Percentiles rank a stretch among this genome's conserved stretches.
Evolutionary conservation across 768 basidiomycete species (phyloP).

Genomic region (Imleria badia): DNA sequence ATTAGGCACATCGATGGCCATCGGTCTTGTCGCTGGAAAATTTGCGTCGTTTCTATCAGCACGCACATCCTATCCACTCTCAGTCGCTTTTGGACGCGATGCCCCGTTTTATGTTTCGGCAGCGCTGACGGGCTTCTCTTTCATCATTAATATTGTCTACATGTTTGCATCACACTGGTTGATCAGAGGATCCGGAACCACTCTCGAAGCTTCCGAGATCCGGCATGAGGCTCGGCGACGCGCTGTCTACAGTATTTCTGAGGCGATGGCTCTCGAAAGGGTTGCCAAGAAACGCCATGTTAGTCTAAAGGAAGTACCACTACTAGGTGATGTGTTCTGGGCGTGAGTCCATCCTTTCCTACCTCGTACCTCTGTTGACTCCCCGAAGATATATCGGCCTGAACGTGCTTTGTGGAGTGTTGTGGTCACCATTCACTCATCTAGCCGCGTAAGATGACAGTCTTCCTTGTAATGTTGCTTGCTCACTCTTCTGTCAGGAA

Average conservation of each 20-base stretch:
- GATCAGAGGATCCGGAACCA: constrained; percentile 56
- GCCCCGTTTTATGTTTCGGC: constrained; percentile 77
- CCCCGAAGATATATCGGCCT: constrained; percentile 61
- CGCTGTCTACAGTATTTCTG: constrained; percentile 45
- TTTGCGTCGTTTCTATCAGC: constrained; percentile 75
- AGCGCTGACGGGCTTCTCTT: constrained; percentile 61
- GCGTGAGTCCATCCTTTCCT: constrained; percentile 44
- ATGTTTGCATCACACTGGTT: constrained; percentile 65
- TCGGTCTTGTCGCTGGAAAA: constrained; percentile 84
- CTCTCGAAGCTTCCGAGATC: constrained; percentile 64
- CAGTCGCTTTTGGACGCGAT: constrained; percentile 60
- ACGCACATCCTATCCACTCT: constrained; percentile 73
- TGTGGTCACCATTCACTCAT: constrained; percentile 79
- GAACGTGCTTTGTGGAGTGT: constrained; percentile 73
- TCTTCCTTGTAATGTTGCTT: background rate
- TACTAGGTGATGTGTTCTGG: constrained; percentile 78
- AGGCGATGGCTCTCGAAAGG: constrained; percentile 60
- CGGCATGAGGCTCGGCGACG: constrained; percentile 52
- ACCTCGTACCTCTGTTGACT: constrained; percentile 3
- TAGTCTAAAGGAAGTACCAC: constrained; percentile 55
- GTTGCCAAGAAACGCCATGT: constrained; percentile 68
- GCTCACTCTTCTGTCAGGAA: constrained; percentile 45
- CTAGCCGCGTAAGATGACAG: constrained; percentile 57
- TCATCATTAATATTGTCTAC: constrained; percentile 67
- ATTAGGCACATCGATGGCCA: constrained; percentile 72